Conservation (phyloP, 371 early-diverging fungal species). For the Mucor sp. region DNA sequence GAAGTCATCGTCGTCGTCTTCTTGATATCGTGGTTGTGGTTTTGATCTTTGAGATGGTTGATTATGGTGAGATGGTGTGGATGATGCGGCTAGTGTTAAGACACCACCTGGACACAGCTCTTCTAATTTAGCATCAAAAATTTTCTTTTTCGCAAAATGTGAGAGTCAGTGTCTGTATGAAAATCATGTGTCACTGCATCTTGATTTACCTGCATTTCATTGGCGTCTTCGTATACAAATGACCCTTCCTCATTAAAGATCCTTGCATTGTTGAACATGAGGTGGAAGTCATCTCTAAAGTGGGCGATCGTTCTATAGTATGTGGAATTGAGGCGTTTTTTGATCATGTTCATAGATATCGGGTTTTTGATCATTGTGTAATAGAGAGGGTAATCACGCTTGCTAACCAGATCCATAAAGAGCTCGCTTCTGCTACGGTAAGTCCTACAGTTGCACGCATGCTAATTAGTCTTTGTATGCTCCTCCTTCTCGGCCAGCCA, state of each 20-base stretch:
- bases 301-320: constrained; percentile 57
- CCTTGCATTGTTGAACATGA: constrained; percentile 85
- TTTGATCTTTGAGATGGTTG: neutral
- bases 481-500: neutral
- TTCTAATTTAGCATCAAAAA: constrained; percentile 29
- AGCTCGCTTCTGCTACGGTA: constrained; percentile 60
- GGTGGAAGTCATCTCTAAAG: constrained; percentile 64
- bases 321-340: constrained; percentile 58
- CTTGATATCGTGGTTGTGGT: neutral
- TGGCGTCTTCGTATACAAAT: constrained; percentile 79
- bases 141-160: constrained; percentile 12
- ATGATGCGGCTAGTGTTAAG: constrained; percentile 6
- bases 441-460: constrained; percentile 1
- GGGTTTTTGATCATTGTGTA: constrained; percentile 83
- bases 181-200: neutral
- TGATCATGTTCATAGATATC: constrained; percentile 77
- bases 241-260: constrained; percentile 81
- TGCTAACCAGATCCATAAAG: constrained; percentile 78
- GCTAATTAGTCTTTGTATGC: neutral
- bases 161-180: neutral
- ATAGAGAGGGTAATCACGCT: constrained; percentile 81
- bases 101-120: constrained; percentile 29
- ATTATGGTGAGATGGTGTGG: neutral
- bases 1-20: constrained; percentile 12
- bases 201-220: constrained; percentile 45